Base-by-base conservation (phyloP, 345 rosid genomes). In the Acer negundo region DNA sequence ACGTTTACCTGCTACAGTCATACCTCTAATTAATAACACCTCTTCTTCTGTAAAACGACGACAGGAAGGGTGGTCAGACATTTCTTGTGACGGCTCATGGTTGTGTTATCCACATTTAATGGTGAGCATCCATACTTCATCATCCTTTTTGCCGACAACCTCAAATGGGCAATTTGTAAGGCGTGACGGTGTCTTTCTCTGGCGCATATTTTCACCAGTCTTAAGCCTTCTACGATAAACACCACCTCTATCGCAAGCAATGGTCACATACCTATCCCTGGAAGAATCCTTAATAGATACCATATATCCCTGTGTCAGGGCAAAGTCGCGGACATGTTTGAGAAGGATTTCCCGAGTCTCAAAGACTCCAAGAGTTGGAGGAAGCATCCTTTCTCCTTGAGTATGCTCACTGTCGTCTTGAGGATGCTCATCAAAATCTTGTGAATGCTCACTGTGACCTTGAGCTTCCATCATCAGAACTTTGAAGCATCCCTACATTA, bases 161-260 rank as follows among this genome's bases (percentile, higher is more conserved):
- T 70, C 63, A 28, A 70, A 70, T 2, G 62, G 74, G 31, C 26
- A 70, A 70, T 70, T 70, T 51, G 74, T 51, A 70, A 70, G 74
- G 74, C 63, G 46, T 17, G 46, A 70, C 26, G 24, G 40, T 7
- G 23, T 17, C 63, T 53, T 70, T 19, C 46, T 70, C 51, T 53
- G 53, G 15, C 47, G 74, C 63, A 53, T 28, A 70, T 70, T 53
- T 28, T 70, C 74, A 15, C 63, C 61, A 31, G 63, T 53, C 46
- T 53, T 70, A 4, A 70, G 62, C 74, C 74, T 70, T 8, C 51
- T 53, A 19, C 47, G 74, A 19, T 70, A 70, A 53, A 70, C 42
- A 51, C 63, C 74, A 53, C 74, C 62, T 70, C 63, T 31, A 31
- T 70, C 63, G 51, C 63, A 70, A 28, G 74, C 10, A 70, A 70